Evolutionary conservation across 441 rosid genomes (phyloP).

Genomic region (Rhodomyrtus psidioides): DNA sequence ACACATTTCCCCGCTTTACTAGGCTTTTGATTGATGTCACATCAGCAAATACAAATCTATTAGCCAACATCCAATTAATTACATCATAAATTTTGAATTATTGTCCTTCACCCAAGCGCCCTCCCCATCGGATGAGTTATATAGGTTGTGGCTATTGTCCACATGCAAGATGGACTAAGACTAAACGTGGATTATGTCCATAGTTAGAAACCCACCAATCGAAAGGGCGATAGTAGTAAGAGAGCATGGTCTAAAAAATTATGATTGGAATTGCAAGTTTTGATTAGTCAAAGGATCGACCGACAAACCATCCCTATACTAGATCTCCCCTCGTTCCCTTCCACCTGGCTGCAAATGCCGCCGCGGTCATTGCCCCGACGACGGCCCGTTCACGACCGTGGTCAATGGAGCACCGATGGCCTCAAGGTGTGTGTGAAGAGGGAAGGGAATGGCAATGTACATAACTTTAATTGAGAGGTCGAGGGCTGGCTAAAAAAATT

Average conservation of each 20-base stretch:
- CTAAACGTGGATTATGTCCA: not conserved
- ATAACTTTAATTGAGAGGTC: not conserved
- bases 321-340: no score
- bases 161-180: not conserved
- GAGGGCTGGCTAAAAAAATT: not conserved
- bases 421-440: no score
- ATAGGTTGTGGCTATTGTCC: not conserved
- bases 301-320: no score
- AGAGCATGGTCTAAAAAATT: not conserved
- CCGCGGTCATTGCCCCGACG: no score
- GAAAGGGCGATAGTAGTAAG: not conserved
- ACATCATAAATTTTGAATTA: not conserved
- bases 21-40: not conserved
- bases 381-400: no score
- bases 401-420: no score
- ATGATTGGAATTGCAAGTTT: not conserved
- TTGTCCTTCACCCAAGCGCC: not conserved
- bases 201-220: not conserved
- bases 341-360: no score
- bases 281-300: not conserved
- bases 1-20: not conserved
- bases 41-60: not conserved
- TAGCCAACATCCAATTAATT: not conserved
- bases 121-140: not conserved
- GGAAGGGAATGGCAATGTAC: no score